phyloP scores from a whole-genome alignment of 768 basidiomycete species.

The Leccinum ochraceum region DNA sequence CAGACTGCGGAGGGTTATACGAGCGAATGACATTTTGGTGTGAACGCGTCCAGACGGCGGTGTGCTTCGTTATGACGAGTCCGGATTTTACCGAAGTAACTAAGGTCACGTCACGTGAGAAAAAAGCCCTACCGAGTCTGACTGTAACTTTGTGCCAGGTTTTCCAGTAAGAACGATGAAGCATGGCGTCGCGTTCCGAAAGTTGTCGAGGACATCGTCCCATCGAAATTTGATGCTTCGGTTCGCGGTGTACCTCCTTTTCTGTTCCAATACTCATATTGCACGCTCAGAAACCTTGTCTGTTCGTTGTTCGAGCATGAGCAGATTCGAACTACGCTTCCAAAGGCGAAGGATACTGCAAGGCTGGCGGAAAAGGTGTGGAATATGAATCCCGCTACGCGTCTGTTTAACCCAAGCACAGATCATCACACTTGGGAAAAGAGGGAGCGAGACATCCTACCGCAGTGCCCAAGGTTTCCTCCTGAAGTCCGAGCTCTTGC shows the following conservation, averaged over 20 bases:
- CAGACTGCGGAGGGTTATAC: conserved; percentile 34
- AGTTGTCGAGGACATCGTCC: conserved; percentile 87
- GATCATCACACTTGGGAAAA: conserved; percentile 94
- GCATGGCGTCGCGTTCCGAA: conserved; percentile 91
- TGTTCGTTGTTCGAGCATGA: conserved; percentile 94
- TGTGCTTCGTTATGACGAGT: neutral
- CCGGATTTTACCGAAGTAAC: conserved; percentile 30
- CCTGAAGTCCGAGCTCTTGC: conserved; percentile 65
- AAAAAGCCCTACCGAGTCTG: neutral
- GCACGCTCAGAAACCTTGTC: conserved; percentile 74
- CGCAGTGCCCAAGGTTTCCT: conserved; percentile 77
- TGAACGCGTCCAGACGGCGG: conserved; percentile 20
- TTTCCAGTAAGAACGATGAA: conserved; percentile 61
- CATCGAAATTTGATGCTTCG: conserved; percentile 93
- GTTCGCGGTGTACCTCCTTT: conserved; percentile 40
- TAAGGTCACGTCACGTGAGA: conserved; percentile 5
- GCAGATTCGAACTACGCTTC: conserved; percentile 92
- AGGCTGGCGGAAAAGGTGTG: conserved; percentile 89
- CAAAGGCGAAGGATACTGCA: conserved; percentile 92
- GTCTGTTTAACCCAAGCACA: conserved; percentile 29
- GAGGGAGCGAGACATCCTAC: conserved; percentile 68
- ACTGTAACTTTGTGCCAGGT: too few species aligned
- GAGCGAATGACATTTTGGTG: conserved; percentile 37
- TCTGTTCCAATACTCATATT: conserved; percentile 8
- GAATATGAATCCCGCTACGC: neutral